Evolutionary conservation across 1,284 basidiomycete species (phyloP).

Genomic region (Ustilago curta): DNA sequence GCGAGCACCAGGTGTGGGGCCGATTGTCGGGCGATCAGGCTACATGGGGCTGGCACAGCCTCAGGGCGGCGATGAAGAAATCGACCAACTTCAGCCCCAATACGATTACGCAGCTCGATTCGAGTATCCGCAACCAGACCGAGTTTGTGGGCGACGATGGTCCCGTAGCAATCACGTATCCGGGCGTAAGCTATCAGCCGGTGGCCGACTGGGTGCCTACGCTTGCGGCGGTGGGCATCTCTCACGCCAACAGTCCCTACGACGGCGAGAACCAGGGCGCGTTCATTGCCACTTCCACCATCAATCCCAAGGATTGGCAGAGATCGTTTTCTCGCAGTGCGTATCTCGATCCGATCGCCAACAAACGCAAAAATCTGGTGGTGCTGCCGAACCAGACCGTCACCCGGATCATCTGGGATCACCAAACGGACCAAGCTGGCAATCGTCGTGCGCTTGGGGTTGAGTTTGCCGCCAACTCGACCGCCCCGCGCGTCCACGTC

Average conservation of each 20-base stretch:
- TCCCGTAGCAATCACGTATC: constrained; percentile 54
- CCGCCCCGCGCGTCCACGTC: constrained; percentile 40
- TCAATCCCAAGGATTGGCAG: constrained; percentile 54
- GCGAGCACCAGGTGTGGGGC: constrained; percentile 56
- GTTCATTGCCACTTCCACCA: constrained; percentile 54
- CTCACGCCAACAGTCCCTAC: constrained; percentile 41
- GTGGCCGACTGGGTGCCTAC: constrained; percentile 55
- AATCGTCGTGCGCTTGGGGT: constrained; percentile 50
- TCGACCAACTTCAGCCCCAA: constrained; percentile 45
- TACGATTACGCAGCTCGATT: constrained; percentile 27
- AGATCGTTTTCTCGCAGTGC: constrained; percentile 57
- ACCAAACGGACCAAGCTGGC: constrained; percentile 28
- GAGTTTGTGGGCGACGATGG: constrained; percentile 49
- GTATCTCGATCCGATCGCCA: constrained; percentile 56
- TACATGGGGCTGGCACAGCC: constrained; percentile 53
- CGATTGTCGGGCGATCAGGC: constrained; percentile 43
- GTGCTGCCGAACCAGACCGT: constrained; percentile 61
- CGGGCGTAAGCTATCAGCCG: constrained; percentile 50
- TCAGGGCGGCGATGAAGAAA: constrained; percentile 55
- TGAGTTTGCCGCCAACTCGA: constrained; percentile 45
- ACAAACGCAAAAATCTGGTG: constrained; percentile 55
- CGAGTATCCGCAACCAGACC: constrained; percentile 39
- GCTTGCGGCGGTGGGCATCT: constrained; percentile 27
- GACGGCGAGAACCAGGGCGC: constrained; percentile 58
- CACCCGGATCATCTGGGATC: constrained; percentile 51